These are phyloP conservation scores for Magnusiomyces ingens DNA, from an alignment of 1,139 yeast species.

Conservation along the genomic window DNA sequence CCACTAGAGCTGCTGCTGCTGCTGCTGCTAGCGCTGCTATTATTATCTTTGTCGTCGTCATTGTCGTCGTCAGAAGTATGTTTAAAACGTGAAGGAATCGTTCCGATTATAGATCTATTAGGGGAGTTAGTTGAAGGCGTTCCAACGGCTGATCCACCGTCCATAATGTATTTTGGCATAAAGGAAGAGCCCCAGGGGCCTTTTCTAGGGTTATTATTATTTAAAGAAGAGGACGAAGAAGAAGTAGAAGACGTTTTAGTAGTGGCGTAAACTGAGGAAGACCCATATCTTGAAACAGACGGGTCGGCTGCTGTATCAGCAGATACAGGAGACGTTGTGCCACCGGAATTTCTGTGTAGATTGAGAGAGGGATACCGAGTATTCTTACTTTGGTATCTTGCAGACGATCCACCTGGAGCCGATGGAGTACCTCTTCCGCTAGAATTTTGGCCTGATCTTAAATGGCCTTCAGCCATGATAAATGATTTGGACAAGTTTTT, in stretches of 20 bases:
- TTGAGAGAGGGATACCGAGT: too few species aligned
- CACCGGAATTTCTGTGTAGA: too few species aligned
- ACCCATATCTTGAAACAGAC: conserved; percentile 2
- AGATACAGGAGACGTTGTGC: too few species aligned
- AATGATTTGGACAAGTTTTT: too few species aligned
- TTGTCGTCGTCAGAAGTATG: conserved; percentile 12
- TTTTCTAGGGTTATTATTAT: conserved; percentile 5
- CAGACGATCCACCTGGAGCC: too few species aligned
- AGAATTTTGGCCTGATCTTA: too few species aligned
- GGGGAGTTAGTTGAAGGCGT: neutral
- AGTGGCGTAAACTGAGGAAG: conserved; percentile 20
- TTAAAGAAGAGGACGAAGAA: conserved; percentile 7
- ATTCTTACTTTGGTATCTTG: too few species aligned
- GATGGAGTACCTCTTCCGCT: too few species aligned
- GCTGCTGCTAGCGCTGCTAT: conserved; percentile 1
- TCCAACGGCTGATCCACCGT: conserved; percentile 1
- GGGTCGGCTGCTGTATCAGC: neutral
- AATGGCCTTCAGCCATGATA: too few species aligned
- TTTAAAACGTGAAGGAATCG: conserved; percentile 1
- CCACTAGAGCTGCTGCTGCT: neutral
- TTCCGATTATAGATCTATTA: conserved; percentile 2
- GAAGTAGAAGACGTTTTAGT: conserved; percentile 1
- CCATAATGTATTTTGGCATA: conserved; percentile 14
- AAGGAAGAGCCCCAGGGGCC: conserved; percentile 23
- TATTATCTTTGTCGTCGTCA: conserved; percentile 10